phyloP scores from a whole-genome alignment of 2,329 filamentous ascomycete genomes.

The Lasiodiplodia theobromae region DNA sequence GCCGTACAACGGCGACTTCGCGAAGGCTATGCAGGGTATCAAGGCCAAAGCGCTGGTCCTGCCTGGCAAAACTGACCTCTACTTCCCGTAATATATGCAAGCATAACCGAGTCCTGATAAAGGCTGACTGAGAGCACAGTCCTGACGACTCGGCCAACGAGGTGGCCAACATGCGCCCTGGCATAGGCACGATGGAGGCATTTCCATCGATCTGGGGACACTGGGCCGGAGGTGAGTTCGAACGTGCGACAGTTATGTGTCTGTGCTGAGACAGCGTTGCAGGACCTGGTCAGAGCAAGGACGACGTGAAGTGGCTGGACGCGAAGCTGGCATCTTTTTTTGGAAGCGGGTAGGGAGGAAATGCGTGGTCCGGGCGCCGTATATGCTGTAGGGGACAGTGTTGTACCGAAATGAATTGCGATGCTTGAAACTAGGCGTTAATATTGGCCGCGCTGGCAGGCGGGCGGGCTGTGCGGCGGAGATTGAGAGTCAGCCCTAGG shows the following conservation, averaged over 20 bases:
- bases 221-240: slow-evolving; percentile 58
- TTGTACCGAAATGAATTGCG: slow-evolving; percentile 17
- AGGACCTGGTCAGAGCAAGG: slow-evolving; percentile 73
- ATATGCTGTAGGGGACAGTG: slow-evolving; percentile 8
- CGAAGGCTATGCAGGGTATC: slow-evolving; percentile 68
- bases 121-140: slow-evolving; percentile 46
- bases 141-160: slow-evolving; percentile 81
- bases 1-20: slow-evolving; percentile 72
- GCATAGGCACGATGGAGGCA: slow-evolving; percentile 61
- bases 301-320: slow-evolving; percentile 77
- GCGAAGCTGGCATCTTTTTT: slow-evolving; percentile 53
- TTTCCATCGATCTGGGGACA: slow-evolving; percentile 72
- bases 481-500: slow-evolving; percentile 10
- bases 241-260: background rate
- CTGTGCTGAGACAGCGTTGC: background rate
- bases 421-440: background rate
- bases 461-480: slow-evolving; percentile 18
- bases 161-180: slow-evolving; percentile 67
- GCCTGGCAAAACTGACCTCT: slow-evolving; percentile 76
- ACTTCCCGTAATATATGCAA: slow-evolving; percentile 68
- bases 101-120: background rate
- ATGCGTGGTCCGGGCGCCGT: background rate
- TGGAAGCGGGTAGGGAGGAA: slow-evolving; percentile 17
- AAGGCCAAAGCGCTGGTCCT: slow-evolving; percentile 76
- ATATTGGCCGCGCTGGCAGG: slow-evolving; percentile 18